Percentiles rank a stretch among this genome's conserved stretches.
Conservation (phyloP, 129 eudicot genomes). For the Centrapalus pauciflorus region DNA sequence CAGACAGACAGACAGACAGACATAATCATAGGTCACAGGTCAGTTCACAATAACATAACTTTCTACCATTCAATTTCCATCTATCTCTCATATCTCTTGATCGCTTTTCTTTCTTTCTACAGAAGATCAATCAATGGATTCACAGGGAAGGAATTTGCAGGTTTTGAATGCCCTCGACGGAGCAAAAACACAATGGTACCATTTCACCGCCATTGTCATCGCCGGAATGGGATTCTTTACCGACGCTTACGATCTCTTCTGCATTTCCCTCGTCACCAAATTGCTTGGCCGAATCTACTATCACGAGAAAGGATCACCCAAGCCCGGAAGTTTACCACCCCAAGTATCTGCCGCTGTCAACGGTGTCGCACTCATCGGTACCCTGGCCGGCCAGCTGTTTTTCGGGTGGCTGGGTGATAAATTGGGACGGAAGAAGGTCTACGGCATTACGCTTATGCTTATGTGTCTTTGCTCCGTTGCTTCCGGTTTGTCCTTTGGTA, state of each 20-base stretch:
- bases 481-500: slow-evolving; percentile 53
- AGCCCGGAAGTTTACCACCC: slow-evolving; percentile 54
- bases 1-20: too few species aligned
- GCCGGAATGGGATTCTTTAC: slow-evolving; percentile 72
- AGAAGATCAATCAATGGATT: background rate
- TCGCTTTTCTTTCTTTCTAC: background rate
- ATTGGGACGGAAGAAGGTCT: slow-evolving; percentile 49
- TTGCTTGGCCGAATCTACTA: slow-evolving; percentile 49
- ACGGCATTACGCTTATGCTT: slow-evolving; percentile 50
- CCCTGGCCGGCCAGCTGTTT: slow-evolving; percentile 47
- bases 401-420: slow-evolving; percentile 58
- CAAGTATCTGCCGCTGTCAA: slow-evolving; percentile 49
- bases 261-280: slow-evolving; percentile 58
- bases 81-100: slow-evolving; percentile 4
- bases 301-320: slow-evolving; percentile 32
- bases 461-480: slow-evolving; percentile 45
- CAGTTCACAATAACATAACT: too few species aligned
- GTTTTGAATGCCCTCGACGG: slow-evolving; percentile 53
- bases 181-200: slow-evolving; percentile 65
- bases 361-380: slow-evolving; percentile 54
- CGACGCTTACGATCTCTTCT: slow-evolving; percentile 56
- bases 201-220: slow-evolving; percentile 57
- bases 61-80: too few species aligned
- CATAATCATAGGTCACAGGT: too few species aligned
- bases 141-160: slow-evolving; percentile 25